Evolutionary conservation across 129 eudicot genomes (phyloP).

Genomic region (Logfia minima): DNA sequence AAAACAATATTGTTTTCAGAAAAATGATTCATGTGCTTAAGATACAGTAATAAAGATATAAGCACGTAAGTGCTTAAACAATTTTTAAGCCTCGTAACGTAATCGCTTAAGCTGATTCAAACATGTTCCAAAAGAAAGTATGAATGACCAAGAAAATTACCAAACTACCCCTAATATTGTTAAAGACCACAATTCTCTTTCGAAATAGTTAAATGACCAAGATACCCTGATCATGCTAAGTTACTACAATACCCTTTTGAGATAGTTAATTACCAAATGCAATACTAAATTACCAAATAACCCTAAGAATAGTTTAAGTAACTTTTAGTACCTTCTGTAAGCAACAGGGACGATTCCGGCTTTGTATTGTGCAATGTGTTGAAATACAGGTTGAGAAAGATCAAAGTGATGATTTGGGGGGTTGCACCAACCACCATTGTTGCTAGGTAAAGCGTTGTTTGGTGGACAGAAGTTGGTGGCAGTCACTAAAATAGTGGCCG

Average conservation of each 20-base stretch:
- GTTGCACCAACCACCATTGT: constrained; percentile 89
- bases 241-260: neutral
- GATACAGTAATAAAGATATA: too few species aligned
- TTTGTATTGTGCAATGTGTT: constrained; percentile 75
- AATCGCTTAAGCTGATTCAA: neutral
- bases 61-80: too few species aligned
- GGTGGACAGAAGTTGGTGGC: constrained; percentile 98
- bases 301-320: neutral
- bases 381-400: constrained; percentile 84
- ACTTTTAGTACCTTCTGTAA: constrained; percentile 57
- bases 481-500: constrained; percentile 71
- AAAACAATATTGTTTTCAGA: neutral
- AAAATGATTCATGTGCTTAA: neutral
- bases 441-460: constrained; percentile 77
- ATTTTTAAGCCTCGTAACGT: neutral
- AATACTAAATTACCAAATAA: neutral
- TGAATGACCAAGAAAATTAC: neutral
- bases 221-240: neutral
- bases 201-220: neutral
- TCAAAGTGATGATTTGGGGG: constrained; percentile 88
- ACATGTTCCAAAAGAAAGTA: neutral
- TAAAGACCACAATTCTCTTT: neutral
- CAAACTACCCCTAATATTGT: neutral
- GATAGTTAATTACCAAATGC: neutral
- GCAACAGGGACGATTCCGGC: constrained; percentile 93